Conservation (phyloP, 805 yeast species). For the Schwanniomyces yamadae region DNA sequence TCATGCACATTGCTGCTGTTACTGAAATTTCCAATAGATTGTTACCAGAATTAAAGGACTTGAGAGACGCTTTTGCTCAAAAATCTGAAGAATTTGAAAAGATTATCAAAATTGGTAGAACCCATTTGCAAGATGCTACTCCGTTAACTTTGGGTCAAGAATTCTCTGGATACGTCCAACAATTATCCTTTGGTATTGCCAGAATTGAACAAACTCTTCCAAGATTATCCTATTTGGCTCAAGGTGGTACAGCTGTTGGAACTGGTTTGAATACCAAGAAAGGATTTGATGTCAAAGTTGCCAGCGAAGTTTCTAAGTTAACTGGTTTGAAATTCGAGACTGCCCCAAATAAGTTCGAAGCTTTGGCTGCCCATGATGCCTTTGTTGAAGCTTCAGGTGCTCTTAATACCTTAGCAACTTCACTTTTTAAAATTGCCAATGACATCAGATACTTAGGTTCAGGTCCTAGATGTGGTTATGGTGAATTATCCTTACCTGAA, state of each 20-base stretch:
- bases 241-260: constrained; percentile 44
- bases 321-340: constrained; percentile 35
- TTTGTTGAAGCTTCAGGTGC: constrained; percentile 42
- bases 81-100: constrained; percentile 32
- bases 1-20: constrained; percentile 43
- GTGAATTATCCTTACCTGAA: constrained; percentile 39
- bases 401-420: constrained; percentile 36
- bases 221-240: constrained; percentile 34
- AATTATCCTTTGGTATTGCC: constrained; percentile 33
- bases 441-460: constrained; percentile 41
- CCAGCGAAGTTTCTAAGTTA: constrained; percentile 30
- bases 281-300: constrained; percentile 37
- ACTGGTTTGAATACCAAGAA: constrained; percentile 39
- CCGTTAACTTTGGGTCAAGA: constrained; percentile 42
- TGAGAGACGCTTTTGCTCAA: constrained; percentile 29
- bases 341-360: constrained; percentile 42
- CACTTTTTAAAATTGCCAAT: constrained; percentile 39
- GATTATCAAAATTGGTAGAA: constrained; percentile 40
- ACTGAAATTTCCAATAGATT: constrained; percentile 28
- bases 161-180: constrained; percentile 40
- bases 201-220: constrained; percentile 34
- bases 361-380: constrained; percentile 42
- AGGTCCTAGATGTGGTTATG: constrained; percentile 43
- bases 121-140: constrained; percentile 42
- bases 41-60: constrained; percentile 32